These are phyloP conservation scores for Phaeosphaeriaceae sp. DNA, from an alignment of 2,329 filamentous ascomycete genomes.

Conservation along the genomic window DNA sequence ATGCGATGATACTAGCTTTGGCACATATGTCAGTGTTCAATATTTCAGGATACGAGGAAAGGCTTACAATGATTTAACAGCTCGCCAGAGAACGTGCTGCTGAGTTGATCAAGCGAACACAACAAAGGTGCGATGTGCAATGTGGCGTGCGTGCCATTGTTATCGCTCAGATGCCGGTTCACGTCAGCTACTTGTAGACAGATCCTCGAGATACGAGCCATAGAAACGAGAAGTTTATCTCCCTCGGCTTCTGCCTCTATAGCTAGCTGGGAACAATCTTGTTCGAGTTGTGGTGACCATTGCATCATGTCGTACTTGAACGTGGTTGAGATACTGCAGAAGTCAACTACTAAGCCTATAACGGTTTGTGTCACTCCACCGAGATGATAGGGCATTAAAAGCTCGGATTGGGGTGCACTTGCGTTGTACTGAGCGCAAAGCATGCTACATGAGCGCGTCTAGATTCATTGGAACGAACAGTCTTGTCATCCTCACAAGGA, in stretches of 20 bases:
- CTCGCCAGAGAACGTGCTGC: slow-evolving; percentile 7
- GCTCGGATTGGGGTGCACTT: too few species aligned
- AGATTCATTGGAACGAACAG: slow-evolving; percentile 55
- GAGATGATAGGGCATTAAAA: too few species aligned
- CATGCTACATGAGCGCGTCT: slow-evolving; percentile 57
- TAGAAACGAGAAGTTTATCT: slow-evolving; percentile 58
- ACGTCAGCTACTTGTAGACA: slow-evolving; percentile 27
- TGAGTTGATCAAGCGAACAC: slow-evolving; percentile 14
- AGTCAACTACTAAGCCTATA: slow-evolving; percentile 3
- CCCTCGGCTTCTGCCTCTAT: slow-evolving; percentile 55
- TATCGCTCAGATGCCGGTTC: slow-evolving; percentile 19
- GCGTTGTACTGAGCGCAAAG: slow-evolving; percentile 54
- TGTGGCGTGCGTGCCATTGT: slow-evolving; percentile 9
- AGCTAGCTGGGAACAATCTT: slow-evolving; percentile 58
- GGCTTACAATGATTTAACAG: too few species aligned
- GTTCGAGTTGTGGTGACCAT: slow-evolving; percentile 67
- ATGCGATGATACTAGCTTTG: too few species aligned
- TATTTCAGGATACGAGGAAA: neutral
- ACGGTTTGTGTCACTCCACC: too few species aligned
- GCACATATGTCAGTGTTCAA: too few species aligned
- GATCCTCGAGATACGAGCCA: slow-evolving; percentile 45
- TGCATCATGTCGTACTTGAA: slow-evolving; percentile 54
- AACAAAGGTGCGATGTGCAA: slow-evolving; percentile 22
- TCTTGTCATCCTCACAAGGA: slow-evolving; percentile 4
- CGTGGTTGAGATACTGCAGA: slow-evolving; percentile 24